Evolutionary conservation across 1,284 basidiomycete species (phyloP), one percentile per base, ranked within the genome.

Genomic region (Cutaneotrichosporon sp.): DNA sequence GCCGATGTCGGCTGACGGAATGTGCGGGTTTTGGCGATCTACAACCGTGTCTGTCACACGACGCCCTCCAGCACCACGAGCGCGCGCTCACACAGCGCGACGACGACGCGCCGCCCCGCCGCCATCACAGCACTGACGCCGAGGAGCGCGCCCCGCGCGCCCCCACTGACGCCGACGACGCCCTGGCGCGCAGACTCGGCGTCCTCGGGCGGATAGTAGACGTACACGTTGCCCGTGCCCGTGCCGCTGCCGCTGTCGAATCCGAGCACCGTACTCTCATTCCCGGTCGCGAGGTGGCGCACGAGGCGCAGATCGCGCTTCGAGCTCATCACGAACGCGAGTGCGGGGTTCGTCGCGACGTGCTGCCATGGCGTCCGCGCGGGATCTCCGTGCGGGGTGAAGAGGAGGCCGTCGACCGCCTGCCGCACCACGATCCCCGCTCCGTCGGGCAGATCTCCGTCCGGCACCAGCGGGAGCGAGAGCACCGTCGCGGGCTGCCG

Each of bases 241-340:
- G 79, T 33, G 9, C 63, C 64, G 2, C 27, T 68, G 8, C 90
- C 89, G 62, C 86, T 86, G 73, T 95, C 93, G 68, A 97, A 91
- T 0, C 90, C 91, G 53, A 93, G 81, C 1, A 90, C 87, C 1
- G 71, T 76, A 1, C 53, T 46, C n/a, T 31, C 3, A 4, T 31
- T 24, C 24, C 20, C n/a, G 3, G 10, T 34, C 22, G 49, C 60
- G 33, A 87, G 77, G 71, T 95, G 91, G 69, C 88, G 84, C 2
- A 89, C 89, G 78, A 94, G 92, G 14, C 90, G 85, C 1, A 89
- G 87, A 76, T 95, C 92, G 27, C 87, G 87, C 77, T 99, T 99
- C 4, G 92, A 95, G 1, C 93, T 92, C 31, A 99, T 83, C 20
- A 98, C 95, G 73, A 97, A 99, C 1, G 91, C 85, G 4, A 99